A percentile compares a stretch with the other conserved stretches of the same genome.
phyloP scores from a whole-genome alignment of 768 basidiomycete genomes.

The Hypholoma fasciculare region DNA sequence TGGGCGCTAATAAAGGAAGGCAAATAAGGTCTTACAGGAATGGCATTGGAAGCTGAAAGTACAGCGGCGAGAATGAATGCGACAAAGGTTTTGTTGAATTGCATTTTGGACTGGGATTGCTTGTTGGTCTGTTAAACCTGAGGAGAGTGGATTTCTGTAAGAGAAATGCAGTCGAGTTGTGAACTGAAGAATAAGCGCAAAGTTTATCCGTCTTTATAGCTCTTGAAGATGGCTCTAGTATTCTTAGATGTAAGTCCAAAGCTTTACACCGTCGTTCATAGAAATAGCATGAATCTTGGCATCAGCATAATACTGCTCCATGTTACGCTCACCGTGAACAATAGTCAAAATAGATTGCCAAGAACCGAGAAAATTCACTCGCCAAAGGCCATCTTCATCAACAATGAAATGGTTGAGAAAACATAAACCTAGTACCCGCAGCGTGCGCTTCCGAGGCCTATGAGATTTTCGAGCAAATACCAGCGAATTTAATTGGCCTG shows the following conservation, averaged over 20 bases:
- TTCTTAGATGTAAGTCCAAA: slow-evolving; percentile 7
- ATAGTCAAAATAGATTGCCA: slow-evolving; percentile 19
- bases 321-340: slow-evolving; percentile 5
- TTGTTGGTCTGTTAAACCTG: slow-evolving; percentile 11
- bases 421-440: background rate
- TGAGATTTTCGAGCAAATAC: background rate
- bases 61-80: slow-evolving; percentile 33
- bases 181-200: background rate
- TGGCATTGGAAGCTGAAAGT: slow-evolving; percentile 25
- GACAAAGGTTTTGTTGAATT: slow-evolving; percentile 35
- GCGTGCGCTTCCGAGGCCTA: background rate
- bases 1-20: background rate
- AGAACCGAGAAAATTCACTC: slow-evolving; percentile 1
- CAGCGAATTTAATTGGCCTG: background rate
- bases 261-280: background rate
- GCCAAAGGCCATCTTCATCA: background rate
- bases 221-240: background rate
- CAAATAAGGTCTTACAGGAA: slow-evolving; percentile 23
- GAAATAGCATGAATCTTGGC: slow-evolving; percentile 14
- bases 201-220: background rate
- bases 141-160: slow-evolving; percentile 8
- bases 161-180: background rate
- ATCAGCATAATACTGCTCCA: slow-evolving; percentile 1
- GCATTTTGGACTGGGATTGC: slow-evolving; percentile 21
- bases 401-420: background rate